Evolutionary conservation across 2,329 filamentous ascomycete genomes (phyloP), one percentile per base, ranked within the genome.

Genomic region (Paecilomyces sp.): DNA sequence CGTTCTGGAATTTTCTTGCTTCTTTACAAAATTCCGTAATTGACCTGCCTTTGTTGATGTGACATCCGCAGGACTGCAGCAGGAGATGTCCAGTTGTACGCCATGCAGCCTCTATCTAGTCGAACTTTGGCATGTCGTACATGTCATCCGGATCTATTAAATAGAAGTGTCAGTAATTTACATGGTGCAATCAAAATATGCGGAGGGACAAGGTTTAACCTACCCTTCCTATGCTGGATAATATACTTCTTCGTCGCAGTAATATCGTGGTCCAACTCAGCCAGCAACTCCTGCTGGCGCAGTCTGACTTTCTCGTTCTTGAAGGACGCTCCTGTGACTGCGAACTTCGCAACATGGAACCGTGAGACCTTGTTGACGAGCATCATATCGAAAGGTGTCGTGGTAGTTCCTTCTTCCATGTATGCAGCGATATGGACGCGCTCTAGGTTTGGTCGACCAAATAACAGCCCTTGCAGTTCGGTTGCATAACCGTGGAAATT

Each of bases 371-470:
- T 65, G 65, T 89, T 89, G 3, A 82, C 70, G 1, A 88, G 76
- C 85, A 88, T 85, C 86, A 88, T 88, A 65, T 88, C 83, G 64
- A 89, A 88, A 1, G 86, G 86, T 1, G 85, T 88, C 0, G 85
- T 89, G 0, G 86, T 88, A 57, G 78, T 84, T 0, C 85, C 86
- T 70, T 89, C 86, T 66, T 89, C 86, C 28, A 79, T 80, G 64
- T 88, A 89, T 3, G 82, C 84, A 13, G 79, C 80, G 7, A 88
- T 81, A 0, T 72, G 79, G 61, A 87, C 79, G 2, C 84, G 78
- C 4, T 83, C 76, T 15, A 83, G 65, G 9, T 76, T 72, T 0
- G 77, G 77, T 0, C 85, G 77, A 0, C 84, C 84, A 66, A 88
- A 88, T 2, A 88, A 70, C 28, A 88, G 68, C 0, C 85, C 85